These are phyloP conservation scores for Pseudovirgaria hyperparasitica DNA, from an alignment of 2,329 filamentous ascomycete species.

Conservation along the genomic window DNA sequence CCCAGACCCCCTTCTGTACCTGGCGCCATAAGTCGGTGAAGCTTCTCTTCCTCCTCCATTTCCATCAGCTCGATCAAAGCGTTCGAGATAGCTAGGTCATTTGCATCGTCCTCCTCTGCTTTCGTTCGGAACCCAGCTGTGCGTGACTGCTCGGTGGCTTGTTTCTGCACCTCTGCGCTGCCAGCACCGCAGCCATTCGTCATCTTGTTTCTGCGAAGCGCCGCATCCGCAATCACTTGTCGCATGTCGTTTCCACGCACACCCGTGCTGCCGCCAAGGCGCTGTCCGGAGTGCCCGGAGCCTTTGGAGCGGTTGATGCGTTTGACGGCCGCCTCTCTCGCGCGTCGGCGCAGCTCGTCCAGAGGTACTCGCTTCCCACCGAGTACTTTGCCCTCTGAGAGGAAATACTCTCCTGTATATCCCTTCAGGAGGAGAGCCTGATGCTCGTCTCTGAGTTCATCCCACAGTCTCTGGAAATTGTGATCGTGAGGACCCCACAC, in stretches of 20 bases:
- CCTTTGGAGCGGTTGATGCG: slow-evolving; percentile 44
- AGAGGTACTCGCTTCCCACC: slow-evolving; percentile 46
- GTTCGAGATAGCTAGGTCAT: slow-evolving; percentile 74
- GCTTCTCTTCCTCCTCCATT: slow-evolving; percentile 49
- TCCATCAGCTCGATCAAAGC: slow-evolving; percentile 79
- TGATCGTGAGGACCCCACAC: slow-evolving; percentile 71
- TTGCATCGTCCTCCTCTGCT: slow-evolving; percentile 79
- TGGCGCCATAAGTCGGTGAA: slow-evolving; percentile 35
- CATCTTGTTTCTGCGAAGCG: slow-evolving; percentile 50
- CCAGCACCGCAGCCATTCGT: slow-evolving; percentile 66
- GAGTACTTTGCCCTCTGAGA: slow-evolving; percentile 60
- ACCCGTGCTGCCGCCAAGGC: slow-evolving; percentile 52
- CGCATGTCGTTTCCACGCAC: slow-evolving; percentile 56
- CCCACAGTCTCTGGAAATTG: slow-evolving; percentile 76
- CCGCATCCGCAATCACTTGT: slow-evolving; percentile 57
- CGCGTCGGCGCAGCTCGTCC: slow-evolving; percentile 62
- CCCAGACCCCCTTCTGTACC: slow-evolving; percentile 20
- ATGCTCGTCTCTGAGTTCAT: slow-evolving; percentile 78
- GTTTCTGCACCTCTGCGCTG: slow-evolving; percentile 51
- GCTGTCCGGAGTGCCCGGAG: slow-evolving; percentile 60
- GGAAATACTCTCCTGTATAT: slow-evolving; percentile 82
- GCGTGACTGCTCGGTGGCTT: slow-evolving; percentile 52
- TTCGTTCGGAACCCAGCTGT: slow-evolving; percentile 65
- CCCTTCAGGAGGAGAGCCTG: slow-evolving; percentile 65
- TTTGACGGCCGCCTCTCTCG: slow-evolving; percentile 62